Conservation (phyloP, 176 grass and related monocot genomes). For the Raddia guianensis region DNA sequence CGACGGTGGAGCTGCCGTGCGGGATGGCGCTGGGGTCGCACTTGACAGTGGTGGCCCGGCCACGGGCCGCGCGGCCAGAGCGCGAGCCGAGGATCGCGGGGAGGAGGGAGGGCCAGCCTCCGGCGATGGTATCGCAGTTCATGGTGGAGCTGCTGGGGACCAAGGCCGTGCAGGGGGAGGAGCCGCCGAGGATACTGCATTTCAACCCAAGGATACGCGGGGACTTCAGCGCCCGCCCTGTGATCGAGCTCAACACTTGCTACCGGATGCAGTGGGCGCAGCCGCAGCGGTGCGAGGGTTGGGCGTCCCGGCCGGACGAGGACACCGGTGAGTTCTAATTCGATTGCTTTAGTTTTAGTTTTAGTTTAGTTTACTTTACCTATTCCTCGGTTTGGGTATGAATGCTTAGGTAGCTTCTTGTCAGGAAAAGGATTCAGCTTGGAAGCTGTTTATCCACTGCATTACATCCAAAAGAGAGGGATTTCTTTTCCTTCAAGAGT, state of each 20-base stretch:
- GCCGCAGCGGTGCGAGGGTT: conserved; percentile 72
- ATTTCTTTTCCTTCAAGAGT: conserved; percentile 7
- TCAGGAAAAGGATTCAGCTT: not conserved
- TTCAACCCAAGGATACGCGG: conserved; percentile 83
- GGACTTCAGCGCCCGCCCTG: conserved; percentile 67
- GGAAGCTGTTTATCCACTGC: not conserved
- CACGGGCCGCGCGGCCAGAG: not conserved
- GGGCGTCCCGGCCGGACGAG: conserved; percentile 48
- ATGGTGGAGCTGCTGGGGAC: conserved; percentile 83
- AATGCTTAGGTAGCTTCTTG: not conserved
- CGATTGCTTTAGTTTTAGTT: not conserved
- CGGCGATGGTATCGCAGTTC: conserved; percentile 64
- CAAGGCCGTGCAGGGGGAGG: conserved; percentile 82
- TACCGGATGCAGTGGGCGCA: conserved; percentile 93
- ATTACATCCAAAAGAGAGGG: not conserved
- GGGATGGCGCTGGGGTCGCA: conserved; percentile 76
- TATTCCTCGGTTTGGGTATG: not conserved
- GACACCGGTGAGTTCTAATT: conserved; percentile 50
- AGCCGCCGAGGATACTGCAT: conserved; percentile 84
- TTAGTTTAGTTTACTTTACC: not conserved
- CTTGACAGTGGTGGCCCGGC: conserved; percentile 68
- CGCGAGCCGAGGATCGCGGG: conserved; percentile 28
- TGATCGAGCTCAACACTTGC: conserved; percentile 91
- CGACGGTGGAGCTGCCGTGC: conserved; percentile 63
- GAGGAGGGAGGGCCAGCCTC: conserved; percentile 19